Evolutionary conservation across 2,329 filamentous ascomycete genomes (phyloP), one percentile per base, ranked within the genome.

Genomic region (Coccinonectria pachysandricola): DNA sequence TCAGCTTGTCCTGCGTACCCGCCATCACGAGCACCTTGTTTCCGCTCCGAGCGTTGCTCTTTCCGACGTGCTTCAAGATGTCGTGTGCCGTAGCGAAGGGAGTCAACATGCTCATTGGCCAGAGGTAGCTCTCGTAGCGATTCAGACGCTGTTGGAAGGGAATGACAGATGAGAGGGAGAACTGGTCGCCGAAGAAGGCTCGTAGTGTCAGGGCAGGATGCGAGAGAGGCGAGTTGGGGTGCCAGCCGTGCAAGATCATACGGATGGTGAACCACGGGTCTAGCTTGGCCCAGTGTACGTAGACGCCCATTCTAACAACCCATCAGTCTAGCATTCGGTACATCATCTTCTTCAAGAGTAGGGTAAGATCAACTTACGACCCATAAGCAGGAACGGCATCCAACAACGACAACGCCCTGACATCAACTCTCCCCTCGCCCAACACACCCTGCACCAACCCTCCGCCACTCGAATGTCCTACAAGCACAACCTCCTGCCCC

Each of bases 381-480:
- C 44, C 44, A 31, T 58, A 66, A 4, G 57, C 60, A 2, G 63
- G 65, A 2, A 68, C 54, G 5, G 59, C 59, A 8, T 54, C 65
- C 15, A 65, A 42, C 19, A 71, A 48, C 6, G 52, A 62, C 19
- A 71, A 48, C 1, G 53, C 65, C 24, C 56, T 56, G 5, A 63
- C 61, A 19, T 38, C 51, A 7, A 58, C 50, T 9, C 52, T 36
- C 4, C 50, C 45, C 17, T 59, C 51, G 6, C 56, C 58, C 6
- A 73, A 44, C 5, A 68, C 43, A 19, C 59, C 63, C 43, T 72
- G 68, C 23, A 54, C 49, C 26, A 71, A 42, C 0, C 63, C 65
- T 5, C 62, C 67, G 5, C 67, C 66, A 23, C 59, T 62, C 4
- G 63, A 69, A 45, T 71, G 68, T 4, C 62, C 64, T 1, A 68